These are phyloP conservation scores for Leccinum subtestaceum DNA, from an alignment of 768 basidiomycete species.

Conservation along the genomic window DNA sequence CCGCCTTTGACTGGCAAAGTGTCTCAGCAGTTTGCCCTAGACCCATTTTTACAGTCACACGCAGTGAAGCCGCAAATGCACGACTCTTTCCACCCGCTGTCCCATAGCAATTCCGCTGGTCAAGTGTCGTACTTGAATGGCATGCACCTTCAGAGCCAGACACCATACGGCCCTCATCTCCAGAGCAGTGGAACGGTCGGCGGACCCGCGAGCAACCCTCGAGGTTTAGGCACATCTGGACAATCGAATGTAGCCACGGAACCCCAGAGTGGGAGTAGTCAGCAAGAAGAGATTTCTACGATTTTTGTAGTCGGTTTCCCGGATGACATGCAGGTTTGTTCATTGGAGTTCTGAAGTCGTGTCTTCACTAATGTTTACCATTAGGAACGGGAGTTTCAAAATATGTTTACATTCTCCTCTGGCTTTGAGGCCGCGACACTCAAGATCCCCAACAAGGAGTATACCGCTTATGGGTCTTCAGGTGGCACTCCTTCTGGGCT, in stretches of 20 bases:
- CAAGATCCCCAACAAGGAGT: slow-evolving; percentile 94
- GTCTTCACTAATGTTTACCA: slow-evolving; percentile 15
- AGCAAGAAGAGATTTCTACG: slow-evolving; percentile 88
- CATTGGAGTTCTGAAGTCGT: slow-evolving; percentile 4
- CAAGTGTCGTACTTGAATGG: slow-evolving; percentile 39
- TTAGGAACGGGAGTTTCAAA: slow-evolving; percentile 98
- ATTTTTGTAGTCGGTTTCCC: slow-evolving; percentile 99
- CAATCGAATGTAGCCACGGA: slow-evolving; percentile 28
- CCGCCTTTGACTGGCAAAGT: slow-evolving; percentile 26
- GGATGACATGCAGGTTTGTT: slow-evolving; percentile 93
- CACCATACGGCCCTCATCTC: slow-evolving; percentile 72
- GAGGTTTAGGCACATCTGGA: slow-evolving; percentile 29
- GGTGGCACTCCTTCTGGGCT: slow-evolving; percentile 35
- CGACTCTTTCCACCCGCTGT: slow-evolving; percentile 32
- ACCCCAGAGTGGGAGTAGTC: slow-evolving; percentile 22
- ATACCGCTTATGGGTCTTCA: slow-evolving; percentile 63
- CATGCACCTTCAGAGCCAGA: slow-evolving; percentile 64
- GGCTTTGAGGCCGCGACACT: slow-evolving; percentile 98
- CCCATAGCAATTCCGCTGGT: slow-evolving; percentile 30
- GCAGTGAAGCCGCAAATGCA: slow-evolving; percentile 31
- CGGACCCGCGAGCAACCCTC: slow-evolving; percentile 15
- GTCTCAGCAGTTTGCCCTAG: slow-evolving; percentile 32
- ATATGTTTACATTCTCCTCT: slow-evolving; percentile 95
- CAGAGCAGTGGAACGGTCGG: slow-evolving; percentile 39
- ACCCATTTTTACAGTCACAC: slow-evolving; percentile 35